Evolutionary conservation across 2,329 filamentous ascomycete genomes (phyloP), one percentile per base, ranked within the genome.

Genomic region (Colletotrichum ledebouriae): DNA sequence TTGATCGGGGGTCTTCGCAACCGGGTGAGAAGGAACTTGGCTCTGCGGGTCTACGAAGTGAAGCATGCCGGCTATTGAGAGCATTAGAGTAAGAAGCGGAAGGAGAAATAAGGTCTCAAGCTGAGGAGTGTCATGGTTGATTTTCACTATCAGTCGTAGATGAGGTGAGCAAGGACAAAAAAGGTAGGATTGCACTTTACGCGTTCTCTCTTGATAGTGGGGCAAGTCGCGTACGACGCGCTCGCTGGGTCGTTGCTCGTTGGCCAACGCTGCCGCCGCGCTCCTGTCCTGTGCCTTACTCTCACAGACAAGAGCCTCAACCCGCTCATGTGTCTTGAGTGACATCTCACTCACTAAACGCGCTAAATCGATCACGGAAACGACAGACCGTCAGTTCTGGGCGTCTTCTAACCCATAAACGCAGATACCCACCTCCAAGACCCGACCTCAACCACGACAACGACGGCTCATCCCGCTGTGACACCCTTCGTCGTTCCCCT

Each of bases 191-290:
- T 7, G 25, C 50, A 63, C 58, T 67, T 63, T 50, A 67, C 63
- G 63, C 63, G 63, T 63, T 20, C 13, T 3, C 22, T 25, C 12
- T 12, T 2, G 17, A 29, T 37, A 50, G 59, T 44, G 63, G 63
- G 44, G 15, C 46, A 44, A 50, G 34, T 57, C 63, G 52, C 63
- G 63, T 62, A 50, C 22, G 59, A 67, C 59, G 63, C 63, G 63
- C 63, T 33, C 20, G 12, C 55, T 29, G 12, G 39, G 49, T 15
- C 25, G 49, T 33, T 29, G 20, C 15, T 33, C 25, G 50, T 37
- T 53, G 46, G 22, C 22, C 33, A 42, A 58, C 17, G 17, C 17
- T 17, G 17, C 17, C 17, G 17, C 17, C 17, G 17, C 17, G 17
- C 17, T 17, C 17, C 17, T 17, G 17, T 17, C 17, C 17, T 17